A percentile compares a stretch with the other conserved stretches of the same genome.
Conservation (phyloP, 176 grass and related monocot species). For the Neostapfia colusana region DNA sequence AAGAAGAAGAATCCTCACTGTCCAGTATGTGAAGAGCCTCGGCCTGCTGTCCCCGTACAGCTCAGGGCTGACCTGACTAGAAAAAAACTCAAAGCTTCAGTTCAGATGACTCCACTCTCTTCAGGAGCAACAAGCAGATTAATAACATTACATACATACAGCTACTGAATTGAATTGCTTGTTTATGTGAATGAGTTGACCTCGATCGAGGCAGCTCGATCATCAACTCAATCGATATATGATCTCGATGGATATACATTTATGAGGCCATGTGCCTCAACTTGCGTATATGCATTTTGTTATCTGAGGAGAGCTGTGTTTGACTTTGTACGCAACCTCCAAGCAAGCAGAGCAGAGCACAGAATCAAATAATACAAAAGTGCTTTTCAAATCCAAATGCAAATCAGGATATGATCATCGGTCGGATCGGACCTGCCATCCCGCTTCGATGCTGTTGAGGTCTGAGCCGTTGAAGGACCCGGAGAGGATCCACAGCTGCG, state of each 20-base stretch:
- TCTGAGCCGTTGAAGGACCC: constrained; percentile 98
- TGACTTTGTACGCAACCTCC: no score
- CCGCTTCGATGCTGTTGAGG: constrained; percentile 99
- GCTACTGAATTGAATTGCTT: no score
- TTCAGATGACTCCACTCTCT: constrained; percentile 39
- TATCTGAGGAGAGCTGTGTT: no score
- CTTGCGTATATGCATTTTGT: not conserved
- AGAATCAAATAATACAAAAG: no score
- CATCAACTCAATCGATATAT: not conserved
- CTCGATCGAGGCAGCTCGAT: no score
- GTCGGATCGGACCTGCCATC: constrained; percentile 98
- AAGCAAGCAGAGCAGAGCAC: no score
- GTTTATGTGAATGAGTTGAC: no score
- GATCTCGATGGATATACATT: not conserved
- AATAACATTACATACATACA: no score
- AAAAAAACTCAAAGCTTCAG: constrained; percentile 73
- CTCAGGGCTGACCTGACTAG: constrained; percentile 99
- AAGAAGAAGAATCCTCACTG: constrained; percentile 39
- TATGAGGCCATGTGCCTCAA: not conserved
- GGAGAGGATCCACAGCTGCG: constrained; percentile 93
- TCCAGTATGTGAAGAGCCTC: constrained; percentile 97
- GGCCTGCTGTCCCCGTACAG: constrained; percentile 92
- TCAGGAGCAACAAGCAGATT: no score
- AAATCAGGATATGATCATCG: not conserved
- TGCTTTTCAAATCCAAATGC: not conserved